These are phyloP conservation scores for Castanospermum australe DNA, from an alignment of 306 rosid species.

Conservation along the genomic window DNA sequence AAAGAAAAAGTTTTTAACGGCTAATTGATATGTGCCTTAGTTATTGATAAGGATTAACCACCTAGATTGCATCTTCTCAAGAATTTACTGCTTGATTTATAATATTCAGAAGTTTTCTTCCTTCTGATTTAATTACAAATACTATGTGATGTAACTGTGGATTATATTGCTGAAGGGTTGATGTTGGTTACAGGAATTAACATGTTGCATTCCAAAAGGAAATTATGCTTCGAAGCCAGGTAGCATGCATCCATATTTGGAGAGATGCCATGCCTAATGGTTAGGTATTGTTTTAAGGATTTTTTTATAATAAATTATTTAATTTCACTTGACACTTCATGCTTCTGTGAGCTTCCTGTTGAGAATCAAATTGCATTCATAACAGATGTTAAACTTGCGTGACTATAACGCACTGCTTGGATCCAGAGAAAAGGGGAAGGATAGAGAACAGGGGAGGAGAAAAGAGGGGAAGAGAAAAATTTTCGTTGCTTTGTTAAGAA, in stretches of 20 bases:
- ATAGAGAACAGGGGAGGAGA: too few relatives aligned
- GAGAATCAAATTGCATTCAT: constrained; percentile 1
- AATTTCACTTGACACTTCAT: constrained; percentile 5
- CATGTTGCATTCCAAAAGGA: not conserved
- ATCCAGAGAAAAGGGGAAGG: too few relatives aligned
- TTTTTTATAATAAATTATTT: not conserved
- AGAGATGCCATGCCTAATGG: not conserved
- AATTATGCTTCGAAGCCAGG: constrained; percentile 4
- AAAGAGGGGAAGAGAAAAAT: too few relatives aligned
- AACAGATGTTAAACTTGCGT: constrained; percentile 19
- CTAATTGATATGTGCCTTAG: not conserved
- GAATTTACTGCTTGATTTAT: not conserved
- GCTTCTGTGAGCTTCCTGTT: not conserved
- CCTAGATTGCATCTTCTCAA: not conserved
- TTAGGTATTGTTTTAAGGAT: not conserved
- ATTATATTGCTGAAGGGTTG: constrained; percentile 27
- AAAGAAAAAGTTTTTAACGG: not conserved
- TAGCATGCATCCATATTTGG: not conserved
- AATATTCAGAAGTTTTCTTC: not conserved
- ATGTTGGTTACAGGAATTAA: constrained; percentile 25
- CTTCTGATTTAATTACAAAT: not conserved
- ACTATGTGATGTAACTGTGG: not conserved
- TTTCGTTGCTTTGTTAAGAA: too few relatives aligned
- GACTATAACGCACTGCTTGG: too few relatives aligned
- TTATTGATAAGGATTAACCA: not conserved